Conservation (phyloP, 1,284 basidiomycete genomes). For the Termitomyces sp. region DNA sequence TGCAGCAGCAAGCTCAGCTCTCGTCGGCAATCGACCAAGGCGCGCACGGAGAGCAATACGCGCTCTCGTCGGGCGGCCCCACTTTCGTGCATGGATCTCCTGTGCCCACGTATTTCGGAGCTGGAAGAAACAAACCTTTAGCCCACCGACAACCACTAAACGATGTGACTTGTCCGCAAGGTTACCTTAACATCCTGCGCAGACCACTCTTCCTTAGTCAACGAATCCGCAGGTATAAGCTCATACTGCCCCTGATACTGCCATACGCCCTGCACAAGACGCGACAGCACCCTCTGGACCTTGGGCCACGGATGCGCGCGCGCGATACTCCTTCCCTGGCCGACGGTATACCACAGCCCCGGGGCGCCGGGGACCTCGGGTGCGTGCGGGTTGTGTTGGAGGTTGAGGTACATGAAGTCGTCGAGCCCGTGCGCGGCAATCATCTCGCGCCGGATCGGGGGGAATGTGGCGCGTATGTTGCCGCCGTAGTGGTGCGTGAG, state of each 20-base stretch:
- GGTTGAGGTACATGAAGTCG: constrained; percentile 25
- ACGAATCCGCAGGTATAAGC: constrained; percentile 16
- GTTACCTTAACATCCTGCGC: constrained; percentile 18
- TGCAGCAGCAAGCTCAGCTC: constrained; percentile 12
- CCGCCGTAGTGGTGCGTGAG: constrained; percentile 23
- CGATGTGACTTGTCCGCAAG: too few species aligned
- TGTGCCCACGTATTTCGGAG: constrained; percentile 22
- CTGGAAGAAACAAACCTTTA: constrained; percentile 9
- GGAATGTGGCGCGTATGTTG: constrained; percentile 16
- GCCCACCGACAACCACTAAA: too few species aligned
- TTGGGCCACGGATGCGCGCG: constrained; percentile 4
- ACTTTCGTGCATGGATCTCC: constrained; percentile 17
- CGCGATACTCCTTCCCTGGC: background rate
- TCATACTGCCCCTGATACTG: constrained; percentile 34
- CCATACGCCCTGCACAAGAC: constrained; percentile 22
- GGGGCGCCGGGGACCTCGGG: constrained; percentile 27
- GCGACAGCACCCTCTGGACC: constrained; percentile 18
- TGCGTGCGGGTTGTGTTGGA: constrained; percentile 22
- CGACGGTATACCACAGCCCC: constrained; percentile 21
- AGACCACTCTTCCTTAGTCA: constrained; percentile 31
- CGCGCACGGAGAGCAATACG: constrained; percentile 18
- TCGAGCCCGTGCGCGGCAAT: constrained; percentile 18
- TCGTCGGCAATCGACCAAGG: constrained; percentile 18
- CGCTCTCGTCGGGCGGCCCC: constrained; percentile 19
- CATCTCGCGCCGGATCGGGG: constrained; percentile 3